Evolutionary conservation across 225 moss, liverwort and hornwort species (phyloP).

Genomic region (Pseudisothecium myosuroides): DNA sequence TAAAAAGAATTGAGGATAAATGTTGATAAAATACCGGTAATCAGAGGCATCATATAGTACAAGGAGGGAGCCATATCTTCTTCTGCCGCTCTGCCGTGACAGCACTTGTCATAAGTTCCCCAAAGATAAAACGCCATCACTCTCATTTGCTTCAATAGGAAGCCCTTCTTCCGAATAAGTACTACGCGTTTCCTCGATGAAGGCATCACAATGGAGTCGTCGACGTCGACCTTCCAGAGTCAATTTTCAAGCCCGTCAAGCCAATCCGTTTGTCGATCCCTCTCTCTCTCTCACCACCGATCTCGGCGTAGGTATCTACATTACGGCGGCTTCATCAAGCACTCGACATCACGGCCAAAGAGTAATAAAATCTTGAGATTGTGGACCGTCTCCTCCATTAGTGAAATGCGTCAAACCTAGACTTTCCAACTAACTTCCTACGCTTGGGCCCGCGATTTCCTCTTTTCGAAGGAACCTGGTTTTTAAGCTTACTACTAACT

Average conservation of each 20-base stretch:
- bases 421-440: neutral
- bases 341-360: neutral
- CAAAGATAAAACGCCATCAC: neutral
- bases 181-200: neutral
- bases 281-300: neutral
- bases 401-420: neutral
- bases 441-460: neutral
- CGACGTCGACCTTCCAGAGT: neutral
- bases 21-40: conserved; percentile 18
- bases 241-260: neutral
- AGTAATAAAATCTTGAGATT: neutral
- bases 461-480: neutral
- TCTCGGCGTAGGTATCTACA: neutral
- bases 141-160: neutral
- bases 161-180: neutral
- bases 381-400: neutral
- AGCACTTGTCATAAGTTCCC: neutral
- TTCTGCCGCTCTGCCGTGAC: conserved; percentile 13
- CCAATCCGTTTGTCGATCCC: neutral
- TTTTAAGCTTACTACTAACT: neutral
- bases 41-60: conserved; percentile 30
- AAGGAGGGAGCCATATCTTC: conserved; percentile 7
- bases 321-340: neutral
- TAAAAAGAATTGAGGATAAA: conserved; percentile 45
- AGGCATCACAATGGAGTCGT: neutral